Evolutionary conservation across 345 rosid species (phyloP).

Genomic region (Physaria fendleri): DNA sequence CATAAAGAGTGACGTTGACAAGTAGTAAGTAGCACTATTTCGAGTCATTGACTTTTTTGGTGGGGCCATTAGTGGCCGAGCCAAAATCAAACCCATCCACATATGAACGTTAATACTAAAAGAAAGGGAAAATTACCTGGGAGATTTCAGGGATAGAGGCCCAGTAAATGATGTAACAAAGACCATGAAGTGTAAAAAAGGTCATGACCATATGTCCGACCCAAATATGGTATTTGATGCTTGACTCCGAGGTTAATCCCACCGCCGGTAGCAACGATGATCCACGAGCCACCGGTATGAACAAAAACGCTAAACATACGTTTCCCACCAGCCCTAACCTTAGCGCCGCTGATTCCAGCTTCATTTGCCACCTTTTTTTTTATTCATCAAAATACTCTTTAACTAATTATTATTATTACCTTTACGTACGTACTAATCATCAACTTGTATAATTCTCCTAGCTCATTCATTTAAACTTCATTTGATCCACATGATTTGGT

Average conservation of each 20-base stretch:
- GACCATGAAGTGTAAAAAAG: constrained; percentile 59
- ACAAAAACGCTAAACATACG: constrained; percentile 53
- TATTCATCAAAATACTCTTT: not conserved
- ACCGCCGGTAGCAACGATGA: constrained; percentile 61
- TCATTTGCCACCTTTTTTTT: constrained; percentile 55
- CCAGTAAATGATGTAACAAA: constrained; percentile 49
- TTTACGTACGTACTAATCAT: not conserved
- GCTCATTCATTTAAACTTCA: not conserved
- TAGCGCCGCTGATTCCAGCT: constrained; percentile 31
- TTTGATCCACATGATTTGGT: too few species aligned
- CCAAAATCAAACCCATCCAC: not conserved
- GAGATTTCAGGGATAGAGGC: constrained; percentile 27
- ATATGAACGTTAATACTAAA: not conserved
- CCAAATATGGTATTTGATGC: constrained; percentile 95
- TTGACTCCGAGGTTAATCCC: constrained; percentile 69
- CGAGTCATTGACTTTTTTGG: constrained; percentile 1
- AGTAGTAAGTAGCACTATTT: not conserved
- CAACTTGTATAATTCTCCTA: not conserved
- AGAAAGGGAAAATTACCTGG: constrained; percentile 32
- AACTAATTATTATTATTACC: not conserved
- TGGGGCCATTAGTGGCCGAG: not conserved
- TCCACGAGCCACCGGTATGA: constrained; percentile 78
- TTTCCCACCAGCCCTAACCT: constrained; percentile 57
- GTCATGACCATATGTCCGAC: constrained; percentile 66
- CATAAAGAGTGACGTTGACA: constrained; percentile 15